These are phyloP conservation scores for Alternaria novae-zelandiae DNA, from an alignment of 2,329 filamentous ascomycete genomes.

Conservation along the genomic window DNA sequence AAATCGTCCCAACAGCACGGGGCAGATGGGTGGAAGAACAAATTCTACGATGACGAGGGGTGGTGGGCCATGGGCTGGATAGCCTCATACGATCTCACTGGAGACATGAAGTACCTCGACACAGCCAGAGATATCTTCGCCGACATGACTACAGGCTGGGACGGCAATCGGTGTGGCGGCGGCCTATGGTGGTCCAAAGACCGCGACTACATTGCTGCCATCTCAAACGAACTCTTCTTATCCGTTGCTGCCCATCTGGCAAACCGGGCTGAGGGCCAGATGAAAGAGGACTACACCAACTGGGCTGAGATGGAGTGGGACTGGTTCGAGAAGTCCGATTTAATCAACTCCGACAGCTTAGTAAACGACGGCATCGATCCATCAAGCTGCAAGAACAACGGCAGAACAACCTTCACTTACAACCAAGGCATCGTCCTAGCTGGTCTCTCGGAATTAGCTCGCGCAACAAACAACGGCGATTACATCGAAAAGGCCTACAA, in stretches of 20 bases:
- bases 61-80: constrained; percentile 70
- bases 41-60: constrained; percentile 66
- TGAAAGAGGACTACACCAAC: constrained; percentile 53
- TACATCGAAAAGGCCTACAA: constrained; percentile 33
- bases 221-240: constrained; percentile 66
- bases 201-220: constrained; percentile 60
- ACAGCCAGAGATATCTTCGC: constrained; percentile 62
- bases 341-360: constrained; percentile 60
- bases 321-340: constrained; percentile 59
- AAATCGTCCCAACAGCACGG: constrained; percentile 38
- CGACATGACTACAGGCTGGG: constrained; percentile 61
- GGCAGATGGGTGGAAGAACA: constrained; percentile 54
- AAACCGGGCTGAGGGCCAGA: constrained; percentile 52
- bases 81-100: constrained; percentile 62
- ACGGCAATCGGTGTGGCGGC: constrained; percentile 52
- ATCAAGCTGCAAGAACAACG: constrained; percentile 60
- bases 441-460: constrained; percentile 60
- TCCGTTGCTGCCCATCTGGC: constrained; percentile 61
- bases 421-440: constrained; percentile 66
- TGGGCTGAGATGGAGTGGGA: constrained; percentile 60
- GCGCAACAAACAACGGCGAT: constrained; percentile 48
- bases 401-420: constrained; percentile 60
- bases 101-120: constrained; percentile 60
- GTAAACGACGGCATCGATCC: constrained; percentile 62
- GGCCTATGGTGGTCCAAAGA: constrained; percentile 66